phyloP scores from a whole-genome alignment of 805 yeast genomes.

The Tetrapisispora nanseiensis region DNA sequence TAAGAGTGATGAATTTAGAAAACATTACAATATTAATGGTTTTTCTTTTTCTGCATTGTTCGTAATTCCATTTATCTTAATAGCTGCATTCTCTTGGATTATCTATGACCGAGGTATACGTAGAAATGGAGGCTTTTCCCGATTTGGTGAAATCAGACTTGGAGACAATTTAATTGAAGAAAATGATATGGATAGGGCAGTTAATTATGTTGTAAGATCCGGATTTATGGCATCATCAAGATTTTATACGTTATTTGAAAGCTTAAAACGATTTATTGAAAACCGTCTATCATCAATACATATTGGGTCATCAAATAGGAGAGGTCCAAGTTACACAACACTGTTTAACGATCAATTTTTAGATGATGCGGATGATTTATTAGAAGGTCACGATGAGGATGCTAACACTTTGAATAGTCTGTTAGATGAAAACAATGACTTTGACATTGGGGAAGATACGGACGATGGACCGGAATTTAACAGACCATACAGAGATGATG shows the following conservation, averaged over 20 bases:
- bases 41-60: slow-evolving; percentile 44
- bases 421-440: slow-evolving; percentile 28
- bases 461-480: slow-evolving; percentile 4
- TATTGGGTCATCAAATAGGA: slow-evolving; percentile 22
- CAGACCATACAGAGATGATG: not conserved
- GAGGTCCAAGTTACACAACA: slow-evolving; percentile 28
- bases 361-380: slow-evolving; percentile 30
- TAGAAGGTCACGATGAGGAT: slow-evolving; percentile 37
- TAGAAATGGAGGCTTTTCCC: slow-evolving; percentile 62
- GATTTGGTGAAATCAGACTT: slow-evolving; percentile 78
- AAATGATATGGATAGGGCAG: slow-evolving; percentile 47
- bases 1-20: slow-evolving; percentile 50
- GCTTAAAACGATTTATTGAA: slow-evolving; percentile 9
- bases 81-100: slow-evolving; percentile 51
- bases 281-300: slow-evolving; percentile 11
- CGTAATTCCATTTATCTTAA: slow-evolving; percentile 43
- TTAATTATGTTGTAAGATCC: slow-evolving; percentile 48
- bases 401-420: slow-evolving; percentile 40
- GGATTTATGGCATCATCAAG: slow-evolving; percentile 43
- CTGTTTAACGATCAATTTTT: slow-evolving; percentile 26
- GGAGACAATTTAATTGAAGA: slow-evolving; percentile 67
- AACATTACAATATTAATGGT: slow-evolving; percentile 47
- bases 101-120: slow-evolving; percentile 75
- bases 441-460: slow-evolving; percentile 29
- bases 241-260: slow-evolving; percentile 15